These are phyloP conservation scores for Friedmanniomyces endolithicus DNA, from an alignment of 495 filamentous ascomycete species.

Conservation along the genomic window DNA sequence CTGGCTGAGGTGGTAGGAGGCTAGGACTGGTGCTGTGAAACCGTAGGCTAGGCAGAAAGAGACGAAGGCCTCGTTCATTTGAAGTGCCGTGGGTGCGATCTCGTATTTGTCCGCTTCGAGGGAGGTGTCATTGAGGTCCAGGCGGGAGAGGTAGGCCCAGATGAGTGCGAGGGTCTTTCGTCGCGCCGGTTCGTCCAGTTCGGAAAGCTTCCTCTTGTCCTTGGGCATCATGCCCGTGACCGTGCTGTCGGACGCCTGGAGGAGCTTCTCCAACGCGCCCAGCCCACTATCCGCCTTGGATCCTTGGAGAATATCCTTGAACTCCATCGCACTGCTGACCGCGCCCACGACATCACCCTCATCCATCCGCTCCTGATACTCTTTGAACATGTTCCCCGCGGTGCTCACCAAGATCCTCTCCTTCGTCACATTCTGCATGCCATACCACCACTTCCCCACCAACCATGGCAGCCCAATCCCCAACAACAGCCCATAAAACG, in stretches of 20 bases:
- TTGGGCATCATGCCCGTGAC: slow-evolving; percentile 47
- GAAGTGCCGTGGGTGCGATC: slow-evolving; percentile 71
- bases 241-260: slow-evolving; percentile 40
- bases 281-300: slow-evolving; percentile 62
- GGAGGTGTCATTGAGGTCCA: slow-evolving; percentile 59
- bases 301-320: slow-evolving; percentile 56
- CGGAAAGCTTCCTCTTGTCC: slow-evolving; percentile 55
- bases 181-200: slow-evolving; percentile 55
- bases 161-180: slow-evolving; percentile 80
- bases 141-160: slow-evolving; percentile 86
- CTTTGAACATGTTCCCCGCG: slow-evolving; percentile 83
- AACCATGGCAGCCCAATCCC: slow-evolving; percentile 85
- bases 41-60: slow-evolving; percentile 79
- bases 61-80: slow-evolving; percentile 72
- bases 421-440: slow-evolving; percentile 78
- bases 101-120: slow-evolving; percentile 69
- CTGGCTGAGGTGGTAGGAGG: slow-evolving; percentile 71
- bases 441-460: slow-evolving; percentile 98
- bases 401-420: slow-evolving; percentile 84
- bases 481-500: slow-evolving; percentile 75
- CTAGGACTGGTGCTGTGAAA: slow-evolving; percentile 66
- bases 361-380: slow-evolving; percentile 72
- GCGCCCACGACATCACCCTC: slow-evolving; percentile 68
- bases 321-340: slow-evolving; percentile 74
- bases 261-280: slow-evolving; percentile 65